A percentile compares a stretch with the other conserved stretches of the same genome.
phyloP scores from a whole-genome alignment of 2,329 filamentous ascomycete species.

The Neopestalotiopsis clavispora region DNA sequence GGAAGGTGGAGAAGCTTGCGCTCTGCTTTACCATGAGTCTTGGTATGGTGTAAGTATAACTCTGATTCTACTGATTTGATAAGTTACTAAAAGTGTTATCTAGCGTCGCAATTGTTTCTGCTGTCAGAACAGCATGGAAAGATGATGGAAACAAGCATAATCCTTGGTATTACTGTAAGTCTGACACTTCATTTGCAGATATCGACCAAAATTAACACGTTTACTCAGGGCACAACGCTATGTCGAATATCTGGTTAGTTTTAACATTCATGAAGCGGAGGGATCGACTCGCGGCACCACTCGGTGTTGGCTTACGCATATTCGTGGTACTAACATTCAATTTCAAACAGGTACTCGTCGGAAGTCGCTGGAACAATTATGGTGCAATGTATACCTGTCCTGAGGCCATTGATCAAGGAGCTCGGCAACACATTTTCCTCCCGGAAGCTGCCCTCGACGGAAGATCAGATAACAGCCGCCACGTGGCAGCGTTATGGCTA shows the following conservation, averaged over 20 bases:
- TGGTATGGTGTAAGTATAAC: conserved; percentile 43
- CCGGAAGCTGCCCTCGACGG: conserved; percentile 5
- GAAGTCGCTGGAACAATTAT: conserved; percentile 14
- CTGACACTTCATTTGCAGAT: accelerated
- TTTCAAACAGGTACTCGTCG: background rate
- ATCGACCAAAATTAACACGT: background rate
- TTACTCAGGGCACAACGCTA: conserved; percentile 1
- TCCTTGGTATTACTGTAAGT: conserved; percentile 48
- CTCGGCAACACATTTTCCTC: background rate
- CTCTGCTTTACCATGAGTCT: conserved; percentile 56
- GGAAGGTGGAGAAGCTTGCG: conserved; percentile 51
- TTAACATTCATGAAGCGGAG: no score
- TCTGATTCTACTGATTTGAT: background rate
- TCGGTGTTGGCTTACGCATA: background rate
- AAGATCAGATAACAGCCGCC: background rate
- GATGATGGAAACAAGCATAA: conserved; percentile 47
- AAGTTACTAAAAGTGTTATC: background rate
- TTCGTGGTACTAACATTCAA: background rate
- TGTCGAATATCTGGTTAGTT: conserved; percentile 12
- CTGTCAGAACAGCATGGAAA: conserved; percentile 53
- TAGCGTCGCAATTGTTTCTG: conserved; percentile 43
- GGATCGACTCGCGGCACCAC: background rate
- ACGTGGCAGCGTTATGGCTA: conserved; percentile 3
- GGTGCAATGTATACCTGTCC: conserved; percentile 10
- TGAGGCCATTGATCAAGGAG: background rate